Evolutionary conservation across 2,329 filamentous ascomycete species (phyloP).

Genomic region (Apiospora malaysiana): DNA sequence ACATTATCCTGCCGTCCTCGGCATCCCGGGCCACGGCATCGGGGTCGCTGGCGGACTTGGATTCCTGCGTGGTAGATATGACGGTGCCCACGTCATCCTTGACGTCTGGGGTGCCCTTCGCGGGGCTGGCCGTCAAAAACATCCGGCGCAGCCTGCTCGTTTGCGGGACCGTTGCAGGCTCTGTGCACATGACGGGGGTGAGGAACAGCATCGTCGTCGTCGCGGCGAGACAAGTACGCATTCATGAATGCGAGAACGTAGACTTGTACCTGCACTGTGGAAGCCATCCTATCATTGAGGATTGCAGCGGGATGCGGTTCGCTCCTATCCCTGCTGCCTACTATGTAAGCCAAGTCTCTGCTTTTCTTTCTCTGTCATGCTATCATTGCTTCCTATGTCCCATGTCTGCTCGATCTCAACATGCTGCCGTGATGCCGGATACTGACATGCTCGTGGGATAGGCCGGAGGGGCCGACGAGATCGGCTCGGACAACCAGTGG

Average conservation of each 20-base stretch:
- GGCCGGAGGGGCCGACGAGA: slow-evolving; percentile 37
- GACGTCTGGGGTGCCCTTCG: slow-evolving; percentile 65
- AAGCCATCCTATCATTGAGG: slow-evolving; percentile 92
- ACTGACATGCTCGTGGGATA: slow-evolving; percentile 26
- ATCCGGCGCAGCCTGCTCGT: slow-evolving; percentile 75
- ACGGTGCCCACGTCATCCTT: slow-evolving; percentile 66
- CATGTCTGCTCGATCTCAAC: background rate
- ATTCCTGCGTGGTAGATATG: slow-evolving; percentile 80
- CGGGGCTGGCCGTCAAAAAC: slow-evolving; percentile 70
- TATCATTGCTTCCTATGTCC: background rate
- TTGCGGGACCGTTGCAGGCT: slow-evolving; percentile 77
- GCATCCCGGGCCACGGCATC: slow-evolving; percentile 75
- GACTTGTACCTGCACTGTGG: slow-evolving; percentile 82
- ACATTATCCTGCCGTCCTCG: slow-evolving; percentile 78
- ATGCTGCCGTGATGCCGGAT: background rate
- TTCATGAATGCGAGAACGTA: slow-evolving; percentile 85
- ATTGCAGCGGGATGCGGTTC: slow-evolving; percentile 80
- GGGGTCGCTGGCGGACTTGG: slow-evolving; percentile 73
- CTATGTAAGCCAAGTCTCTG: slow-evolving; percentile 63
- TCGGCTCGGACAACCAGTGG: slow-evolving; percentile 71
- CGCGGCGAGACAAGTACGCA: slow-evolving; percentile 83
- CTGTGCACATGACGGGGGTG: slow-evolving; percentile 82
- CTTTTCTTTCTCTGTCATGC: background rate
- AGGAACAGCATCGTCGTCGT: slow-evolving; percentile 78
- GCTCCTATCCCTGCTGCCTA: slow-evolving; percentile 68